Evolutionary conservation across 139 green algal genomes (phyloP), one percentile per base, ranked within the genome.

Genomic region (Yamagishiella unicocca): DNA sequence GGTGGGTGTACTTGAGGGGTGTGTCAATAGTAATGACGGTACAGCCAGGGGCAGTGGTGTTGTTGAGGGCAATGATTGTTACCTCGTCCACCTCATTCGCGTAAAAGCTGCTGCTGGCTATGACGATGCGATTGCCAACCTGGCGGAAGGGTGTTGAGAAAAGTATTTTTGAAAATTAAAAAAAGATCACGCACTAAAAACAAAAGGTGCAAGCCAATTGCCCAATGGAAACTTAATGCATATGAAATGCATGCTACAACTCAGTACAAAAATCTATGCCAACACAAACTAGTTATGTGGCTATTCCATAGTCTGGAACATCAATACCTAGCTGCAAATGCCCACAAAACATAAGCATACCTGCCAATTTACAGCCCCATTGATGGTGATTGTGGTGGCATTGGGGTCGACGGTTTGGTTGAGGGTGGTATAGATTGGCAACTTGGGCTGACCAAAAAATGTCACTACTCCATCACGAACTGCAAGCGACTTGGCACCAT

Each of bases 401-500:
- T 91, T 91, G 1, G 53, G 37, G 24, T 79, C 40, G 31, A 50
- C 90, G 0, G 88, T 89, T 8, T 31, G 50, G 38, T 87, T 90
- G 24, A 97, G 88, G 35, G 84, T 50, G 0, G 94, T 97, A 90
- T 91, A 97, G 6, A 84, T 85, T 3, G 94, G 94, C 19, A 61
- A 75, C 88, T 96, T 96, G 31, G 87, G 88, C 67, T 83, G 40
- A 54, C 94, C 94, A 66, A 91, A 90, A 66, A 96, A 53, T 40
- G 91, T 84, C 9, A 96, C 87, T 0, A 42, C 88, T 74, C 93
- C 93, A 35, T 92, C 46, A 14, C 94, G 90, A 42, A 96, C 87
- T 2, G 89, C 94, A 19, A 96, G 84, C 17, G 84, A 76, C 85
- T 96, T 96, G 64, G 90, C 91, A 53, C 94, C 94, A 83, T 95